Evolutionary conservation across 164 flowering plant genomes (phyloP), one percentile per base, ranked within the genome.

Genomic region (Umbilicus rupestris): DNA sequence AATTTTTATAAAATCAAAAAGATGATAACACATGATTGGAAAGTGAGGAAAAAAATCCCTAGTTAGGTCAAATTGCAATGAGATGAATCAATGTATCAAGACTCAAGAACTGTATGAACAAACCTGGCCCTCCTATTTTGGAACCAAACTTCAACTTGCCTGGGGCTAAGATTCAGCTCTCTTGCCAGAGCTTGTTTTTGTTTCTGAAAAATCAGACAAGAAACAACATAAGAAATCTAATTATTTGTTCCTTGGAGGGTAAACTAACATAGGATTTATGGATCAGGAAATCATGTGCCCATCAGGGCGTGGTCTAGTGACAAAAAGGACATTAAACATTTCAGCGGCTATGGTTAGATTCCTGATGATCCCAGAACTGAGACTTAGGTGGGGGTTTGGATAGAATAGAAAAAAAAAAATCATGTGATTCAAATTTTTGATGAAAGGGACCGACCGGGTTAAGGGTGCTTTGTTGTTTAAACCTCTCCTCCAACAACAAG

Each of bases 141-240:
- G 71, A 87, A 88, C 96, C 96, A 88, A 1, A 88, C 96, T 80
- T 88, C 96, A 29, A 88, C 92, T 73, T 88, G 96, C 17, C 96
- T 75, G 1, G 96, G 88, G 69, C 90, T 75, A 9, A 88, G 81
- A 64, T 78, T 88, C 69, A 88, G 69, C 59, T 87, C 82, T 66
- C 82, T 79, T 12, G 90, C 96, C 45, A 88, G 73, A 41, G 87
- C 90, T 72, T 81, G 86, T 70, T 88, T 88, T 78, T 88, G 96
- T 72, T 88, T 88, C 95, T 88, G 92, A 63, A 10, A 15, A 15
- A 44, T 12, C 12, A 44, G 42, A 63, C 57, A 22, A 33, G 14
- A 69, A 70, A n/a, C 8, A 7, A 47, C 5, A 47, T 7, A 47
- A 47, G 55, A 47, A 47, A 14, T 19, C 17, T 10, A 16, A 16